Percentiles rank a stretch among this genome's conserved stretches.
Conservation (phyloP, 2,329 filamentous ascomycete species). For the Stagonosporopsis rhizophila region DNA sequence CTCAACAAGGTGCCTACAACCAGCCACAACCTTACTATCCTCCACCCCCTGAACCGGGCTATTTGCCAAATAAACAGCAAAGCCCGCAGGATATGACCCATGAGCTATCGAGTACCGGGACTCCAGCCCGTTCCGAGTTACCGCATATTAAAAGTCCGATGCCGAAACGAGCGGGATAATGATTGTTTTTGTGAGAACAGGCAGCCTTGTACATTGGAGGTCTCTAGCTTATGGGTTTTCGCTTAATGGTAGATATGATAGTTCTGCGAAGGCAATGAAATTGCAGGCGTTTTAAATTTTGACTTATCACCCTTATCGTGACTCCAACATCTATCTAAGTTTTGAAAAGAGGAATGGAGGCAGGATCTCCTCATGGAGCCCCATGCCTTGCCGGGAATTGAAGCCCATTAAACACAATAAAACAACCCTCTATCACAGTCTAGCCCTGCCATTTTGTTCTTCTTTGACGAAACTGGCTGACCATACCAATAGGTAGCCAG, state of each 20-base stretch:
- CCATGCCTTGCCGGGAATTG: too few species aligned
- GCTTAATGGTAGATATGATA: neutral
- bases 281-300: neutral
- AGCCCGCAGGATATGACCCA: neutral
- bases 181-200: neutral
- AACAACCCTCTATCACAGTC: neutral
- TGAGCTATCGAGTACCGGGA: conserved; percentile 2
- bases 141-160: conserved; percentile 3
- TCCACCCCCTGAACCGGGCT: neutral
- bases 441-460: conserved; percentile 46
- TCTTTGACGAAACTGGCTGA: conserved; percentile 43
- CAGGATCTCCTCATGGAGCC: neutral
- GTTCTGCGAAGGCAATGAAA: neutral
- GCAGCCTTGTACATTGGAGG: neutral
- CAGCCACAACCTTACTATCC: conserved; percentile 4
- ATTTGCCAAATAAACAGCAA: neutral
- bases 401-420: neutral
- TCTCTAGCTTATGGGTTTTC: neutral
- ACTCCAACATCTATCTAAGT: too few species aligned
- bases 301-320: too few species aligned
- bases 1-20: neutral
- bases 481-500: conserved; percentile 47
- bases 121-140: conserved; percentile 6
- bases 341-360: too few species aligned
- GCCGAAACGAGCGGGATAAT: conserved; percentile 2